phyloP scores from a whole-genome alignment of 306 rosid genomes.

The Oxytropis ochrocephala region DNA sequence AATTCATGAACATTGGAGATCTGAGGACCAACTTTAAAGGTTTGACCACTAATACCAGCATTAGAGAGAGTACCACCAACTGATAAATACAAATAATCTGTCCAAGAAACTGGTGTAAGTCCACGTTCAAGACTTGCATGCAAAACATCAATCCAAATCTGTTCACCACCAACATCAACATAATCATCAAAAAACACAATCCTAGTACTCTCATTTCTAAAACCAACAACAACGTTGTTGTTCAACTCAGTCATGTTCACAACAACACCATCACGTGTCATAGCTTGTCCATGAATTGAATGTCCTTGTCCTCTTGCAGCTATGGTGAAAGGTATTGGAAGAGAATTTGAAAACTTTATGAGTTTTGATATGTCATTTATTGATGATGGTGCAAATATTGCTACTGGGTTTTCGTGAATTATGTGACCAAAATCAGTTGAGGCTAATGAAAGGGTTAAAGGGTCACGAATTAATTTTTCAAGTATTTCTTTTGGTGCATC shows the following conservation, averaged over 20 bases:
- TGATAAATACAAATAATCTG: slow-evolving; percentile 63
- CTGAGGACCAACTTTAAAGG: slow-evolving; percentile 76
- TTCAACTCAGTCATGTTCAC: slow-evolving; percentile 57
- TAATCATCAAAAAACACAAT: slow-evolving; percentile 32
- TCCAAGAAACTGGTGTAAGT: slow-evolving; percentile 66
- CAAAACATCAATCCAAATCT: slow-evolving; percentile 71
- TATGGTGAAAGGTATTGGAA: slow-evolving; percentile 32
- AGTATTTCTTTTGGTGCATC: slow-evolving; percentile 28
- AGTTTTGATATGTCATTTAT: slow-evolving; percentile 34
- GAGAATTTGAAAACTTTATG: slow-evolving; percentile 34
- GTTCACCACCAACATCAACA: slow-evolving; percentile 80
- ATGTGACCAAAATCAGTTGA: slow-evolving; percentile 69
- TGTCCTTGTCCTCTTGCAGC: slow-evolving; percentile 79
- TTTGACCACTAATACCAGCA: slow-evolving; percentile 91
- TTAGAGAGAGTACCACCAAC: slow-evolving; percentile 89
- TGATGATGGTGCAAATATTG: slow-evolving; percentile 44
- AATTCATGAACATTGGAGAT: slow-evolving; percentile 63
- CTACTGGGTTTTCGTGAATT: slow-evolving; percentile 29
- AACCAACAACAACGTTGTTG: neutral
- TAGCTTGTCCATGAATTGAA: slow-evolving; percentile 70
- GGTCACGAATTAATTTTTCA: slow-evolving; percentile 37
- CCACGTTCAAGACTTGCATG: slow-evolving; percentile 43
- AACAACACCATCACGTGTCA: slow-evolving; percentile 61
- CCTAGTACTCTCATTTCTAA: slow-evolving; percentile 22
- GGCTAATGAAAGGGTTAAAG: slow-evolving; percentile 29